Evolutionary conservation across 192 early-diverging fungal species (phyloP).

Genomic region (Coemansia umbellata): DNA sequence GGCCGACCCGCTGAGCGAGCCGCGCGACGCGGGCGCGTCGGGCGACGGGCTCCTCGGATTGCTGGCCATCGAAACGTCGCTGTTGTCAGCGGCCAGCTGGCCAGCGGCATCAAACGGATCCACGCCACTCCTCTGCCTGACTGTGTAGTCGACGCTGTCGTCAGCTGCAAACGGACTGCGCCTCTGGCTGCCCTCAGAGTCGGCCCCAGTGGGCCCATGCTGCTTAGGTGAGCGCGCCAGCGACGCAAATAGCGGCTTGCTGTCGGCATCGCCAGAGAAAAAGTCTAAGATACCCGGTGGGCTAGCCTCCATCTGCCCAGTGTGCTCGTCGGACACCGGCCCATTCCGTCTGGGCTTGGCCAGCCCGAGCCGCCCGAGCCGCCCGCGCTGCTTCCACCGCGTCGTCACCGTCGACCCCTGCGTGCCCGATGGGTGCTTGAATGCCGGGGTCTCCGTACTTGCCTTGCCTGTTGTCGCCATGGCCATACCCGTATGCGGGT

Average conservation of each 20-base stretch:
- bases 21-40: too few species aligned
- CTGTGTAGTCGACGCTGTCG: too few species aligned
- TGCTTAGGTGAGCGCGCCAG: conserved; percentile 14
- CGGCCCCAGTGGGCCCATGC: conserved; percentile 8
- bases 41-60: conserved; percentile 26
- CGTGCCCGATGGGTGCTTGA: conserved; percentile 30
- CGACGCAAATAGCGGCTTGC: not conserved
- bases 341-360: conserved; percentile 40
- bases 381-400: conserved; percentile 40
- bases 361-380: conserved; percentile 29
- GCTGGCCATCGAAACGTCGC: conserved; percentile 48
- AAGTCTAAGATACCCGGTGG: conserved; percentile 26
- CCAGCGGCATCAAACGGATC: too few species aligned
- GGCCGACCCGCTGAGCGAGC: too few species aligned
- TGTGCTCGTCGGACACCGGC: conserved; percentile 15
- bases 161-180: conserved; percentile 25
- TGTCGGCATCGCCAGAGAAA: conserved; percentile 11
- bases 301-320: conserved; percentile 6
- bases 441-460: conserved; percentile 35
- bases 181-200: conserved; percentile 3
- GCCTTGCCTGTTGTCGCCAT: not conserved
- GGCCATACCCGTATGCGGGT: too few species aligned
- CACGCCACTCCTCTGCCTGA: too few species aligned
- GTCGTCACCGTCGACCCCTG: conserved; percentile 37
- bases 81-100: too few species aligned